Base-by-base conservation (phyloP, 768 basidiomycete species). In the Suillus lakei region DNA sequence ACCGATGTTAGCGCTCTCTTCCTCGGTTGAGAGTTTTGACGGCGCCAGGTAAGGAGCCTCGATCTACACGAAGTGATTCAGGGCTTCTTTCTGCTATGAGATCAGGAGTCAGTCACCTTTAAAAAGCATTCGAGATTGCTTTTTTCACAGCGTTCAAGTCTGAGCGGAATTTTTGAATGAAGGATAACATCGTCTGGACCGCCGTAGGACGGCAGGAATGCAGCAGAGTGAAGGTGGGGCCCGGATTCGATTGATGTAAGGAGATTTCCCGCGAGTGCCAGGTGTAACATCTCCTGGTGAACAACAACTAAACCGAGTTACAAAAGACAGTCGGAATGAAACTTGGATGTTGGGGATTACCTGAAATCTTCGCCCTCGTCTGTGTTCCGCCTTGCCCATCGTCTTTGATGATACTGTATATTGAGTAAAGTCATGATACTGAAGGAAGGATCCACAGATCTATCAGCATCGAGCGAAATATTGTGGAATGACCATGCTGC, bases 241-340 rank as follows among this genome's bases (percentile, higher is more conserved):
- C 55, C 50, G 6, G 54, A 55, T n/a, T 56, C 64, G 13, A 71
- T 36, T 23, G 70, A 32, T 6, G 61, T 53, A 16, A 67, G 34
- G n/a, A 71, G 50, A 56, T 71, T 71, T 15, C 68, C 68, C 1
- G 66, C 63, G 21, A 71, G 65, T 12, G 68, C 46, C 23, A 69
- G 61, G 48, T 69, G 48, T 15, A 39, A 60, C 70, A 71, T 71
- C 61, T 71, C 70, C 60, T 71, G 70, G 44, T 65, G 56, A 12
- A 60, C 68, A 50, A 71, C 60, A 38, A 56, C 70, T 71, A 36
- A 21, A 23, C 32, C 13, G 30, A 21, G 55, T 60, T 51, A 58
- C 2, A 59, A 26, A 23, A 8, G 8, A 59, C 46, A 5, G 6
- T 10, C 15, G 39, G 2, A 58, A 12, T 12, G 28, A 21, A 26